A percentile compares a stretch with the other conserved stretches of the same genome.
Evolutionary conservation across 257 asterid genomes (phyloP).

Genomic region (Haberlea rhodopensis): DNA sequence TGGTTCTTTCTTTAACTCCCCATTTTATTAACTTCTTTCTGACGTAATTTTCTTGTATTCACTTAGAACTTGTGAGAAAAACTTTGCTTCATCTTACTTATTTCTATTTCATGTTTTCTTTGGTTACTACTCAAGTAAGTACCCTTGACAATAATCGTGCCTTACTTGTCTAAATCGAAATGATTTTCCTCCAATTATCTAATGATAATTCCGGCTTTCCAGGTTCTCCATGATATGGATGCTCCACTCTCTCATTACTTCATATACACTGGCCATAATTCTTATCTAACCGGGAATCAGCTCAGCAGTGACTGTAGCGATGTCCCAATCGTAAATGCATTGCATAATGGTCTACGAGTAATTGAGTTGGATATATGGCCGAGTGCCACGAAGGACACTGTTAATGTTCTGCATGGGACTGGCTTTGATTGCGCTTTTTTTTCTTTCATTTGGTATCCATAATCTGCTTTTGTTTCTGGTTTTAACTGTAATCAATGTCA

Average conservation of each 20-base stretch:
- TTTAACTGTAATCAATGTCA: not conserved
- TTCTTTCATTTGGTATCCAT: not conserved
- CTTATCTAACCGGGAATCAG: constrained; percentile 81
- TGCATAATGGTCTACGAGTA: constrained; percentile 58
- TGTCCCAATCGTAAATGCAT: constrained; percentile 53
- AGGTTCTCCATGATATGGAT: constrained; percentile 76
- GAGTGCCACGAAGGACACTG: constrained; percentile 55
- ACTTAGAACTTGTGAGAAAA: not conserved
- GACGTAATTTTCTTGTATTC: not conserved
- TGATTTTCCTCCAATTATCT: constrained; percentile 6
- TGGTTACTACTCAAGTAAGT: too few species aligned
- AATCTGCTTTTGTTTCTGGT: not conserved
- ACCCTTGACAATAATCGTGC: not conserved
- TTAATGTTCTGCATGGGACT: constrained; percentile 73
- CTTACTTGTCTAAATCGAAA: not conserved
- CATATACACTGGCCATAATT: constrained; percentile 71
- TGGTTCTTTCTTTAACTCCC: not conserved
- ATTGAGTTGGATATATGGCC: constrained; percentile 86
- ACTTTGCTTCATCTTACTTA: not conserved
- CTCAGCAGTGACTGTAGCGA: constrained; percentile 72
- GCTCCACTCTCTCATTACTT: constrained; percentile 74
- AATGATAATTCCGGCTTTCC: constrained; percentile 27
- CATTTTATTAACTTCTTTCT: not conserved
- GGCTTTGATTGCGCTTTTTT: not conserved
- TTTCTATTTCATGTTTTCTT: not conserved